Evolutionary conservation across 208 protist genomes (phyloP).

Genomic region (Leishmania major): DNA sequence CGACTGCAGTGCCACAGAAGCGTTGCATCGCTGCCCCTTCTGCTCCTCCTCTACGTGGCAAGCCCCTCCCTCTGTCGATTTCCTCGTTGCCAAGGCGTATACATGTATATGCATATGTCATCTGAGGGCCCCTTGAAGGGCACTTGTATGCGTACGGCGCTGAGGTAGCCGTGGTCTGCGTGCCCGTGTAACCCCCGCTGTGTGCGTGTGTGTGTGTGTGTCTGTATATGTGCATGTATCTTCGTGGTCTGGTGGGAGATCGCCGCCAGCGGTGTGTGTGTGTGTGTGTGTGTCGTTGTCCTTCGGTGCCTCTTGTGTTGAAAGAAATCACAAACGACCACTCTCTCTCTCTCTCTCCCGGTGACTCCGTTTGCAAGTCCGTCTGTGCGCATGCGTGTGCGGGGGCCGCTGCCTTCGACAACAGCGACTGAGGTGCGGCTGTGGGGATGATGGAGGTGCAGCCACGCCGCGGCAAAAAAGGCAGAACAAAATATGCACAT

Average conservation of each 20-base stretch:
- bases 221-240: not conserved
- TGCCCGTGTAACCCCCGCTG: not conserved
- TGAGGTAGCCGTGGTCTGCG: not conserved
- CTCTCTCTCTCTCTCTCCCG: not conserved
- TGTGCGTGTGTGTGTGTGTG: not conserved
- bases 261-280: not conserved
- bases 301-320: too few relatives aligned
- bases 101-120: not conserved
- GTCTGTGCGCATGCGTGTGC: not conserved
- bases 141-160: not conserved
- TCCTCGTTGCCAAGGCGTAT: not conserved
- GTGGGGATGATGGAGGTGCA: not conserved
- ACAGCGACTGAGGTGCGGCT: not conserved
- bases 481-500: too few relatives aligned
- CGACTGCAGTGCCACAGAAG: not conserved
- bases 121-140: not conserved
- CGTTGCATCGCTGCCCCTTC: not conserved
- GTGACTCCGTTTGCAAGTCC: not conserved
- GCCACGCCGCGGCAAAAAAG: not conserved
- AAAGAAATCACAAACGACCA: not conserved
- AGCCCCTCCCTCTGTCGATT: not conserved
- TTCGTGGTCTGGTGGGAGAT: not conserved
- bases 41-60: not conserved
- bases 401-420: not conserved
- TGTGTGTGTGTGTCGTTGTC: not conserved